A percentile compares a stretch with the other conserved stretches of the same genome.
Evolutionary conservation across 805 yeast genomes (phyloP).

Genomic region (Scheffersomyces stipitis): DNA sequence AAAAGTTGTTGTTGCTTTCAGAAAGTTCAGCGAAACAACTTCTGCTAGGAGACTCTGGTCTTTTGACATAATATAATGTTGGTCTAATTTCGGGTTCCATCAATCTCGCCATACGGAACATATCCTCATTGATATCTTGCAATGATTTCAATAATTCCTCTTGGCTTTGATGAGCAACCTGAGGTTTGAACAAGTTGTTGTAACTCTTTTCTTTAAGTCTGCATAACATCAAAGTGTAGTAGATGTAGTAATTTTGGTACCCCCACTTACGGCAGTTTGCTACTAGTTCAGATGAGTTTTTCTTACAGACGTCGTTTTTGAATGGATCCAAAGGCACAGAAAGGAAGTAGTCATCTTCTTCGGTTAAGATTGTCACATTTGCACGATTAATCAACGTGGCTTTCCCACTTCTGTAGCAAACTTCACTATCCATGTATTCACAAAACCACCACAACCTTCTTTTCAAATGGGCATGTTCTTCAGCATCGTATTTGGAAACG

Average conservation of each 20-base stretch:
- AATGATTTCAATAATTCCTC: conserved; percentile 7
- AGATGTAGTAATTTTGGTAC: conserved; percentile 12
- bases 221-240: conserved; percentile 12
- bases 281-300: conserved; percentile 4
- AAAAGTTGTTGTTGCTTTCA: not conserved
- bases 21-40: not conserved
- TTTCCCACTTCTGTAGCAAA: conserved; percentile 47
- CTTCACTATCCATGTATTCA: conserved; percentile 45
- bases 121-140: conserved; percentile 17
- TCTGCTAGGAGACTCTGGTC: conserved; percentile 4
- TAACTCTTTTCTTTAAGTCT: conserved; percentile 24
- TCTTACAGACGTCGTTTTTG: conserved; percentile 1
- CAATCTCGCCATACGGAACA: conserved; percentile 16
- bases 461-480: conserved; percentile 36
- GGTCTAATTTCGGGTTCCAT: conserved; percentile 23
- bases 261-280: conserved; percentile 6
- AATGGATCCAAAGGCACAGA: conserved; percentile 14
- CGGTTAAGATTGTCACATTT: conserved; percentile 34
- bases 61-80: conserved; percentile 10
- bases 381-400: conserved; percentile 45
- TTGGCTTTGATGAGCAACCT: conserved; percentile 5
- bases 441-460: conserved; percentile 51
- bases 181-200: conserved; percentile 21
- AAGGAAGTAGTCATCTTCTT: conserved; percentile 11
- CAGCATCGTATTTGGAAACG: conserved; percentile 17